Base-by-base conservation (phyloP, 2,329 filamentous ascomycete species). In the Colletotrichum cuscutae region DNA sequence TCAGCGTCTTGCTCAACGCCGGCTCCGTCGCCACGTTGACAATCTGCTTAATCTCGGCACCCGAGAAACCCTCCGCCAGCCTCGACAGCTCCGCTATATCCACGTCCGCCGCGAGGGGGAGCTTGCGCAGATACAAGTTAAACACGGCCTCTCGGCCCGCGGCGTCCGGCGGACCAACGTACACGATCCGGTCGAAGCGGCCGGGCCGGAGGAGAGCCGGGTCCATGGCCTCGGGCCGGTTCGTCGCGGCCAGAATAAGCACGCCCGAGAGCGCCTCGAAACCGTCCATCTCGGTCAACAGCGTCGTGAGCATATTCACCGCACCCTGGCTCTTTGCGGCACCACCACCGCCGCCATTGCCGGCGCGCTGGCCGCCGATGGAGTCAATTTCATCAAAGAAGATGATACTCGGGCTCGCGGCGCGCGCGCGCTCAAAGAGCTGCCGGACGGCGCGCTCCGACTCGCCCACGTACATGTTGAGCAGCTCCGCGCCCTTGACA, bases 381-480 rank as follows among this genome's bases (percentile, higher is more conserved):
- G 94, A 92, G 83, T 98, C 95, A 77, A 98, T 97, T 81, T 98
- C 95, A 80, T 98, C 95, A 76, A 98, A 98, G 87, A 98, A 98
- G 77, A 98, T 95, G 82, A 98, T 96, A 80, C 94, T 73, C 0
- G 96, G 96, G 64, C 92, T 91, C 9, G 95, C 95, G n/a, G 93
- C 92, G 54, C 93, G 89, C 1, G 96, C 96, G 77, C 95, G 94
- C 65, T 92, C 89, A 80, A 98, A 98, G 1, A 98, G 90, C 68
- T 95, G 93, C 49, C 96, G 91, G 54, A 98, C 89, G 8, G 93
- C 92, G 12, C 95, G 91, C 83, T 98, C 96, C 2, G 95, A 96
- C 81, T 98, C 96, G 74, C 96, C 96, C 22, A 98, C 95, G 82
- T 98, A 98, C 94, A 97, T 98, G 83, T 95, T 97, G 73, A 98